Evolutionary conservation across 257 asterid species (phyloP).

Genomic region (Salvia miltiorrhiza): DNA sequence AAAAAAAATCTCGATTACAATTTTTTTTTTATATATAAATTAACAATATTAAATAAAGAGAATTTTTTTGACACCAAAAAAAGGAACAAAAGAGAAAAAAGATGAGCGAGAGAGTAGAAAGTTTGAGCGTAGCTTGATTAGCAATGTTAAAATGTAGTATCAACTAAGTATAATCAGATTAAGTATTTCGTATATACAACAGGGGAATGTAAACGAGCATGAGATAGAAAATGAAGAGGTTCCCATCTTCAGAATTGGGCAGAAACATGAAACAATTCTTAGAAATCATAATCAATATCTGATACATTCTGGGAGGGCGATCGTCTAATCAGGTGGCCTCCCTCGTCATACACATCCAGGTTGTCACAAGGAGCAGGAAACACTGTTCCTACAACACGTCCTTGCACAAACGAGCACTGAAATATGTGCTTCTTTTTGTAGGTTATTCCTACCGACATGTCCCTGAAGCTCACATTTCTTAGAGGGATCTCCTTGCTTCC

Average conservation of each 20-base stretch:
- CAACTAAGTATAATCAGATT: neutral
- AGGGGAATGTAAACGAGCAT: neutral
- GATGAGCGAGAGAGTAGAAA: too few species aligned
- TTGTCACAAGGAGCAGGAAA: conserved; percentile 86
- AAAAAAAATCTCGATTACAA: too few species aligned
- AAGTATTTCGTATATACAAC: conserved; percentile 25
- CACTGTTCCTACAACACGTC: conserved; percentile 73
- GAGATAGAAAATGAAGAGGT: neutral
- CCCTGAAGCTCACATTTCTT: conserved; percentile 58
- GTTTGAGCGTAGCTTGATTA: too few species aligned
- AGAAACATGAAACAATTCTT: neutral
- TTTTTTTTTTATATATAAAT: too few species aligned
- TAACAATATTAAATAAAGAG: too few species aligned
- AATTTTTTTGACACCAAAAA: too few species aligned
- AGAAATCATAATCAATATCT: conserved; percentile 90
- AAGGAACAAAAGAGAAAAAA: too few species aligned
- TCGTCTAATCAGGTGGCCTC: conserved; percentile 45
- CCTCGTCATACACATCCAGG: conserved; percentile 75
- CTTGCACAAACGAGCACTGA: conserved; percentile 81
- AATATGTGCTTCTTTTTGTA: conserved; percentile 83
- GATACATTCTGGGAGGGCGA: conserved; percentile 58
- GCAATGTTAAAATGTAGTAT: neutral
- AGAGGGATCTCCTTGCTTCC: conserved; percentile 79
- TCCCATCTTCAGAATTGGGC: conserved; percentile 19
- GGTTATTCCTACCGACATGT: conserved; percentile 75